Base-by-base conservation (phyloP, 208 protist species). In the Crithidia mellificae region DNA sequence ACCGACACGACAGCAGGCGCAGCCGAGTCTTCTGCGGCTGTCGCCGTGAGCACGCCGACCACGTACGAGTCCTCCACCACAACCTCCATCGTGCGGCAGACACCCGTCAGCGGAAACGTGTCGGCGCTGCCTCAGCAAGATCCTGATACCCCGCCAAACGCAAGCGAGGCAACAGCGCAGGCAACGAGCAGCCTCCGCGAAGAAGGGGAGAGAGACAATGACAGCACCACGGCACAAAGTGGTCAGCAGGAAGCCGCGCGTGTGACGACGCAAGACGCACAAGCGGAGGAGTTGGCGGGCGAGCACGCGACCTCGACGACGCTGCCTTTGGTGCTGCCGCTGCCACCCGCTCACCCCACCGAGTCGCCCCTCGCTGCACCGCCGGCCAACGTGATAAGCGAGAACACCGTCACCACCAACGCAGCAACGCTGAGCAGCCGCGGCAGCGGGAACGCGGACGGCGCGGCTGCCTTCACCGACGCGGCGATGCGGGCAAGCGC, bases 41-140 rank as follows among this genome's bases (percentile, higher is more conserved):
- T n/a, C n/a, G 36, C 44, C 24, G 46, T 15, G 2, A 30, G 44
- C 29, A 53, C 41, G 15, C 54, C 55, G 2, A 43, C 56, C 36
- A 76, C 55, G 14, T 61, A 34, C 25, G 38, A 39, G 32, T 53
- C 44, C 30, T 52, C 58, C 29, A 19, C 44, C 4, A 44, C 53
- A 2, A 50, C 57, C 17, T 36, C 39, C 24, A 6, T 20, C 20
- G 4, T 17, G 25, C 34, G 14, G 3, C 6, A 9, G 1, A 46
- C 34, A 3, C 38, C 39, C 11, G 14, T 19, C 24, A 34, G 22
- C 34, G 39, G 12, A 7, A 30, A 4, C 24, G 9, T 55, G 51
- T 19, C 53, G 7, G 27, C 54, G 20, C 43, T 38, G 0, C 49
- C 29, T 9, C 30, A 32, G n/a, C 30, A 14, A 1, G 52, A 57